A percentile compares a stretch with the other conserved stretches of the same genome.
These are phyloP conservation scores for Garcileccinum viscosum DNA, from an alignment of 1,284 basidiomycete species.

Conservation along the genomic window DNA sequence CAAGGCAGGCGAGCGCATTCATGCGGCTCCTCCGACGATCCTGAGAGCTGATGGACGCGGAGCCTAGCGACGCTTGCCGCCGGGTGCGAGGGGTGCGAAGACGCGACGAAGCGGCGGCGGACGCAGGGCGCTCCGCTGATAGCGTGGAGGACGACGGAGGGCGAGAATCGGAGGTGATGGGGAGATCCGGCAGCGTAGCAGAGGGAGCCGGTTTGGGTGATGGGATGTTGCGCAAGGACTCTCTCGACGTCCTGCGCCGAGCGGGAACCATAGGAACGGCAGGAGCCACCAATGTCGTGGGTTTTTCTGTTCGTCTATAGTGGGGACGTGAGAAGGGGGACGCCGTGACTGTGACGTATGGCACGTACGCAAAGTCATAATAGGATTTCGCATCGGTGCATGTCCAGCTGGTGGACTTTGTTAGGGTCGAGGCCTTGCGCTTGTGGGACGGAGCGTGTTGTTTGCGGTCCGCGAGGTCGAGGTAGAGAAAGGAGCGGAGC, in stretches of 20 bases:
- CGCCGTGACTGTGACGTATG: not conserved
- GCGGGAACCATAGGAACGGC: conserved; percentile 17
- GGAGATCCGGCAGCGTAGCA: conserved; percentile 44
- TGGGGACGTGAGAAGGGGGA: conserved; percentile 3
- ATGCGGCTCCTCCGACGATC: conserved; percentile 44
- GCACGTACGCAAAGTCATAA: conserved; percentile 29
- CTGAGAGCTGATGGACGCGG: conserved; percentile 42
- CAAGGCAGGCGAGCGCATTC: conserved; percentile 67
- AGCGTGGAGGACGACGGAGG: conserved; percentile 3
- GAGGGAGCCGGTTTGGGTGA: conserved; percentile 68
- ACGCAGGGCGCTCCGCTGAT: conserved; percentile 21
- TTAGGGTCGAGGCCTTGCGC: conserved; percentile 43
- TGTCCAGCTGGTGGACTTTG: conserved; percentile 37
- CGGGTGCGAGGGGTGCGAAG: conserved; percentile 8
- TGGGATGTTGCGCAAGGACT: conserved; percentile 58
- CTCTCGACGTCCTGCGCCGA: conserved; percentile 46
- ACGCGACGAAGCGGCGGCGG: conserved; percentile 14
- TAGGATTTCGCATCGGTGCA: conserved; percentile 30
- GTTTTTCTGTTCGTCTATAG: conserved; percentile 28
- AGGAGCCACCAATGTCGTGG: conserved; percentile 9
- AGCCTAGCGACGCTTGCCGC: conserved; percentile 28
- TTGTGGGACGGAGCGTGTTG: conserved; percentile 50
- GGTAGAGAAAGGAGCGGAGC: conserved; percentile 61
- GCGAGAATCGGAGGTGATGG: conserved; percentile 17
- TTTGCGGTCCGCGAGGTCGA: conserved; percentile 64